These are phyloP conservation scores for Rhizophagus clarus DNA, from an alignment of 192 early-diverging fungal genomes.

Conservation along the genomic window DNA sequence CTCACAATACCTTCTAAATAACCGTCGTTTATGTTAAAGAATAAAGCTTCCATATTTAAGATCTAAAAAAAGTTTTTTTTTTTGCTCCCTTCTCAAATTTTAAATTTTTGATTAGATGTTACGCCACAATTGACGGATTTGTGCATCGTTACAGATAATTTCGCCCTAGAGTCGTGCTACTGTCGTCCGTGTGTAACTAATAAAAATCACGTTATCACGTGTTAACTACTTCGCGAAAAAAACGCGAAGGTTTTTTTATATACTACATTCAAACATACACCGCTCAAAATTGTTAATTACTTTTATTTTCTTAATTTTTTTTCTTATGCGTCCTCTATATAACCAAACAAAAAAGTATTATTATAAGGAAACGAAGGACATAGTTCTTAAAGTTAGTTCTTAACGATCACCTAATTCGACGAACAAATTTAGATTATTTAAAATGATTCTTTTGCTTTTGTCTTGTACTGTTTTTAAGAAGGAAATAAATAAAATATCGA, in stretches of 20 bases:
- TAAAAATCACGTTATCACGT: too few relatives aligned
- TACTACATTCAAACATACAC: too few relatives aligned
- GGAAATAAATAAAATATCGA: not conserved
- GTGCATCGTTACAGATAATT: too few relatives aligned
- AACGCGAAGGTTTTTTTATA: too few relatives aligned
- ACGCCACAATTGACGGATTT: too few relatives aligned
- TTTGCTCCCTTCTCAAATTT: too few relatives aligned
- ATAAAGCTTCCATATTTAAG: conserved; percentile 46
- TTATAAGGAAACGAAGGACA: not conserved
- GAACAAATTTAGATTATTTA: not conserved
- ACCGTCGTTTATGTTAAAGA: conserved; percentile 89
- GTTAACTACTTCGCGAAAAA: too few relatives aligned
- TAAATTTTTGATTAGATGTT: too few relatives aligned
- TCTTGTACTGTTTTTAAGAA: not conserved
- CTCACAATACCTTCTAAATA: conserved; percentile 95
- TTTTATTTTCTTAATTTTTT: not conserved
- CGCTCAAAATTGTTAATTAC: too few relatives aligned
- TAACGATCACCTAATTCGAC: not conserved
- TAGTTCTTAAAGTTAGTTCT: not conserved
- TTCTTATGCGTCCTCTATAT: not conserved
- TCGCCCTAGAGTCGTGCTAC: too few relatives aligned
- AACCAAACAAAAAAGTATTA: not conserved
- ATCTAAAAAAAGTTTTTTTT: too few relatives aligned
- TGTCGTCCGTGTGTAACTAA: too few relatives aligned
- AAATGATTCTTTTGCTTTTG: not conserved